Conservation (phyloP, 805 yeast species). For the Pichia manshurica region DNA sequence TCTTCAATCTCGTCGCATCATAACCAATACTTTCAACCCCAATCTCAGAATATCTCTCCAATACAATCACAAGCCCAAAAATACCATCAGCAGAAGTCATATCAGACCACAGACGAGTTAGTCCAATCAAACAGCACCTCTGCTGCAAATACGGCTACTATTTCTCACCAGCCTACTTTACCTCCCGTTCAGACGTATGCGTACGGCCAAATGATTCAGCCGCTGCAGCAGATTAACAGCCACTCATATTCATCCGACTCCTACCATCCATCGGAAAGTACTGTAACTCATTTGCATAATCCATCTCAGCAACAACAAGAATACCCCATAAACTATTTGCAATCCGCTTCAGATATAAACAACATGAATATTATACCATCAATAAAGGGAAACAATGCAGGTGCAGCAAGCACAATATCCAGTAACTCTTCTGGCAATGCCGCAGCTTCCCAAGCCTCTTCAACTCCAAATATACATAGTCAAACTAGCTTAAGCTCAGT, state of each 20-base stretch:
- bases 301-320: background rate
- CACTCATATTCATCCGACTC: background rate
- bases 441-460: background rate
- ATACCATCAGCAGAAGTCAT: background rate
- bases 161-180: background rate
- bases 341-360: background rate
- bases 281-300: background rate
- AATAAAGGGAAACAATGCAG: too few relatives aligned
- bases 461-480: background rate
- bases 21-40: background rate
- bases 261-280: background rate
- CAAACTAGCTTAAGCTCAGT: background rate
- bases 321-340: too few relatives aligned
- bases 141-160: background rate
- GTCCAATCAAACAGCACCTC: background rate
- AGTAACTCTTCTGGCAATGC: too few relatives aligned
- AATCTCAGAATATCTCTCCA: background rate
- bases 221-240: background rate
- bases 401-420: too few relatives aligned
- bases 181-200: background rate
- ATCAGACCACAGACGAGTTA: background rate
- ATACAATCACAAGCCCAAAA: background rate
- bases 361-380: background rate
- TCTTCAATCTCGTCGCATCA: too few relatives aligned
- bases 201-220: background rate